Percentiles rank a stretch among this genome's conserved stretches.
phyloP scores from a whole-genome alignment of 176 grass and related monocot genomes.

The Ensete glaucum region DNA sequence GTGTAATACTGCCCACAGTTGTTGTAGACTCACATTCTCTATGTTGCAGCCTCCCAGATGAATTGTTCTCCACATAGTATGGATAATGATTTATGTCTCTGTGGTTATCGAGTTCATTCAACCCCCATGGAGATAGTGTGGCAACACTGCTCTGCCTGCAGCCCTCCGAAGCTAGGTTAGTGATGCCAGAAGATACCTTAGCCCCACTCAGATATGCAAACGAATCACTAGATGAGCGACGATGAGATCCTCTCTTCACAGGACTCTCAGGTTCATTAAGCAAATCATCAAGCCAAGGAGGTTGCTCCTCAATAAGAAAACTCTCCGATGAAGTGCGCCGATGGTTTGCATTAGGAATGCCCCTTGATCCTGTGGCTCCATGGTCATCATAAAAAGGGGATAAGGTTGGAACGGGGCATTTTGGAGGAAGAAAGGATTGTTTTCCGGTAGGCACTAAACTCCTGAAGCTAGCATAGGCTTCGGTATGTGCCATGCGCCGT shows the following conservation, averaged over 20 bases:
- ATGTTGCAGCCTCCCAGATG: constrained; percentile 24
- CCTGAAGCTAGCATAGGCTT: constrained; percentile 13
- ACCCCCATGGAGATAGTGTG: constrained; percentile 25
- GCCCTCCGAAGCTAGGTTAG: constrained; percentile 26
- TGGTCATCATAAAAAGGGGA: constrained; percentile 36
- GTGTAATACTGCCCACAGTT: constrained; percentile 16
- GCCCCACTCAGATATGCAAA: constrained; percentile 58
- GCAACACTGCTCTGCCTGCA: constrained; percentile 23
- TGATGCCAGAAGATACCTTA: constrained; percentile 15
- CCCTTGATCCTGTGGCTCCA: constrained; percentile 42
- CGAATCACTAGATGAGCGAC: constrained; percentile 82
- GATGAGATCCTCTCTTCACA: constrained; percentile 43
- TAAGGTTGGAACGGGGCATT: constrained; percentile 57
- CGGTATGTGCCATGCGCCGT: constrained; percentile 42
- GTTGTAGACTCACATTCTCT: neutral
- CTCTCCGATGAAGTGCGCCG: constrained; percentile 81
- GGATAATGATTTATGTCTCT: constrained; percentile 5
- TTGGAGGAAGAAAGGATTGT: constrained; percentile 67
- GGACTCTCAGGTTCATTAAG: constrained; percentile 76
- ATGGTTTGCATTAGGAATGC: constrained; percentile 34
- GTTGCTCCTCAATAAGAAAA: constrained; percentile 87
- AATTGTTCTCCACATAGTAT: constrained; percentile 35
- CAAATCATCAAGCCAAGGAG: constrained; percentile 88
- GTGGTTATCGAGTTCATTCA: constrained; percentile 31
- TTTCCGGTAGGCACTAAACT: constrained; percentile 16